Percentiles rank a stretch among this genome's conserved stretches.
phyloP scores from a whole-genome alignment of 1,284 basidiomycete species.

The Ceratobasidium sp. region DNA sequence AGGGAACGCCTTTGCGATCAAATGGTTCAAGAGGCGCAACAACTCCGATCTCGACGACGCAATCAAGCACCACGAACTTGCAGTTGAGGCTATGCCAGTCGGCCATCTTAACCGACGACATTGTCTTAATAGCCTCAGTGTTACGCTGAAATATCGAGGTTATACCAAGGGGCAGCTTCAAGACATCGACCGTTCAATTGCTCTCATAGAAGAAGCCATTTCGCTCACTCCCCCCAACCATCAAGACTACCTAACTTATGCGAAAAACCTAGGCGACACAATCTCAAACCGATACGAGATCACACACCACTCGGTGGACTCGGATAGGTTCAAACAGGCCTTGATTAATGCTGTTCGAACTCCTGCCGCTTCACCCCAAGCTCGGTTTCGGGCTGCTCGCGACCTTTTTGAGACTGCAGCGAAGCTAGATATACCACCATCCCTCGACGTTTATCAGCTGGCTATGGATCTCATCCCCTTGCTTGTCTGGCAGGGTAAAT shows the following conservation, averaged over 20 bases:
- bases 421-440: neutral
- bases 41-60: neutral
- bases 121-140: neutral
- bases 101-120: neutral
- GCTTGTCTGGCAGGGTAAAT: conserved; percentile 14
- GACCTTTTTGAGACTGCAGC: neutral
- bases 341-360: neutral
- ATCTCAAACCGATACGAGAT: neutral
- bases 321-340: neutral
- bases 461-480: conserved; percentile 24
- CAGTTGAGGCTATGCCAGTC: neutral
- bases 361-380: neutral
- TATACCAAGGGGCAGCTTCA: neutral
- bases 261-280: neutral
- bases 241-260: neutral
- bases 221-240: neutral
- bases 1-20: neutral
- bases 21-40: neutral
- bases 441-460: conserved; percentile 7
- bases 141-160: neutral
- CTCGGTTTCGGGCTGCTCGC: conserved; percentile 10
- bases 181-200: neutral
- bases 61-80: neutral
- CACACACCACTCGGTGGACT: neutral
- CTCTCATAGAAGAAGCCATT: neutral